These are phyloP conservation scores for Salvia sclarea DNA, from an alignment of 305 asterid genomes.

Conservation along the genomic window DNA sequence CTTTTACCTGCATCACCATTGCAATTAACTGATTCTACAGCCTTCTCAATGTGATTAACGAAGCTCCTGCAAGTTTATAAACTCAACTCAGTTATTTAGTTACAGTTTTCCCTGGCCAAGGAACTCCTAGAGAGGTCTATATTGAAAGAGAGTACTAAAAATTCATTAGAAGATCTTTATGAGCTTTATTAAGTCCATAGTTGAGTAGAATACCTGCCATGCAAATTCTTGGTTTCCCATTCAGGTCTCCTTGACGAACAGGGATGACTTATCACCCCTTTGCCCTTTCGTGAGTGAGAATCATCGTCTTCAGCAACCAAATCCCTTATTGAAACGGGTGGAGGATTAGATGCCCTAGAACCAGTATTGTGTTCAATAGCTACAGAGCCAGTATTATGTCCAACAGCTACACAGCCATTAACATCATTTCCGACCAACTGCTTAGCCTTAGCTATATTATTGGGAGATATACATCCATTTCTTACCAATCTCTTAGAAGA, in stretches of 20 bases:
- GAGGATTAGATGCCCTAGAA: slow-evolving; percentile 37
- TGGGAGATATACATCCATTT: slow-evolving; percentile 91
- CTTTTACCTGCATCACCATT: slow-evolving; percentile 29
- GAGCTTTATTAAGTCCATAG: slow-evolving; percentile 2
- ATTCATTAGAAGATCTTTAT: background rate
- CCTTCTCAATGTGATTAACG: slow-evolving; percentile 36
- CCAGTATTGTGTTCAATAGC: slow-evolving; percentile 37
- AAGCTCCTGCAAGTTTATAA: slow-evolving; percentile 47
- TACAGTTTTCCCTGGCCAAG: background rate
- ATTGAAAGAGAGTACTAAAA: background rate
- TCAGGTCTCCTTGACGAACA: slow-evolving; percentile 41
- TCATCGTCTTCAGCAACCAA: slow-evolving; percentile 50
- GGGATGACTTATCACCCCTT: slow-evolving; percentile 55
- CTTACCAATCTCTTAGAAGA: slow-evolving; percentile 59
- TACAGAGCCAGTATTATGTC: slow-evolving; percentile 31
- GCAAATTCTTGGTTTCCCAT: slow-evolving; percentile 33
- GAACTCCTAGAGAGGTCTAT: background rate
- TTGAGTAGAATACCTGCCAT: slow-evolving; percentile 46
- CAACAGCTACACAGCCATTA: slow-evolving; percentile 36
- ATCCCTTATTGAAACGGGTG: slow-evolving; percentile 39
- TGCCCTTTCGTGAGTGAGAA: slow-evolving; percentile 61
- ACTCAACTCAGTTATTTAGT: slow-evolving; percentile 12
- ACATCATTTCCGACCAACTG: slow-evolving; percentile 46
- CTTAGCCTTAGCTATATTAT: slow-evolving; percentile 62
- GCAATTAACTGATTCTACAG: slow-evolving; percentile 35